Evolutionary conservation across 2,329 filamentous ascomycete species (phyloP), one percentile per base, ranked within the genome.

Genomic region (Cytospora piceae): DNA sequence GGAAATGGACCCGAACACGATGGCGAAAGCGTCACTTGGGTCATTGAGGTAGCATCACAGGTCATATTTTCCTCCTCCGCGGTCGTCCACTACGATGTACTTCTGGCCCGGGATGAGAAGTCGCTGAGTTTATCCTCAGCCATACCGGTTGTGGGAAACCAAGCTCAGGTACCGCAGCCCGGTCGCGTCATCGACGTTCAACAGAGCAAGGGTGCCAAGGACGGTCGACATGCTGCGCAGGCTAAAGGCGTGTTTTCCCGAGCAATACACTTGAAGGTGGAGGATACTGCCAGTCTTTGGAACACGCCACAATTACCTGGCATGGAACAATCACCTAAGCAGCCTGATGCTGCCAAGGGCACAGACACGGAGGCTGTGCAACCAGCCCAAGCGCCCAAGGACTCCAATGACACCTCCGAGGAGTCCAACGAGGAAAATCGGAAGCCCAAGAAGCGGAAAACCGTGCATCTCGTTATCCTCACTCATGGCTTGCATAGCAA

Each of bases 401-500:
- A 63, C 39, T 49, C 55, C 55, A 69, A 4, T 58, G 62, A 55
- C 31, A 29, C 27, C 27, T 29, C 71, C 37, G 70, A 69, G 53
- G 62, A 63, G 34, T 49, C 55, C 55, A 69, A 4, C 58, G 62
- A 55, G 31, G 53, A 66, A 59, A 27, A 61, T 27, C 32, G 61
- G 64, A 20, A 67, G 69, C 69, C 68, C 5, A 66, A 79, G 69
- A 90, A 88, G 74, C 84, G 85, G 70, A 93, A 92, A 78, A 94
- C 90, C 70, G 83, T 99, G 2, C 95, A 99, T 75, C 81, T 99
- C 52, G 95, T 99, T 29, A 83, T 99, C 39, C 79, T 99, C 58
- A 98, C 95, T 0, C 95, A 99, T 79, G 95, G 95, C 0, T 78
- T 99, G 69, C 95, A 99, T 77, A 97, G 94, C 77, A 99, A 99